phyloP scores from a whole-genome alignment of 1,284 basidiomycete species.

The Tetrapyrgos nigripes region DNA sequence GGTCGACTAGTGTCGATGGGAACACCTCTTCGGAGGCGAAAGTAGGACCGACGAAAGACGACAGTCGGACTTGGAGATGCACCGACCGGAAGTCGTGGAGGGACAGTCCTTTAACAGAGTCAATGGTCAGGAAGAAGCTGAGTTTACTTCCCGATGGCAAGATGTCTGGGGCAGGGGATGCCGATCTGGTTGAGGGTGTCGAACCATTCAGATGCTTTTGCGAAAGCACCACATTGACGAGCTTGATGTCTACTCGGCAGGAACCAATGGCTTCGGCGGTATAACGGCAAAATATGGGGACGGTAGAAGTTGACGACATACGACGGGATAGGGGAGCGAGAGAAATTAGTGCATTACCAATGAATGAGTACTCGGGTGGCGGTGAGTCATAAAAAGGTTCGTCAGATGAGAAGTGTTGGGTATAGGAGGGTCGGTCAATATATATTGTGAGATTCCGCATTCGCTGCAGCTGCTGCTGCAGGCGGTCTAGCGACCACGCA shows the following conservation, averaged over 20 bases:
- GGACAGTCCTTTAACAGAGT: slow-evolving; percentile 87
- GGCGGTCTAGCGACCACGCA: slow-evolving; percentile 88
- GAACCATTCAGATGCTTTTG: slow-evolving; percentile 68
- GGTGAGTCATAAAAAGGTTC: slow-evolving; percentile 92
- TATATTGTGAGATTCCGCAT: slow-evolving; percentile 96
- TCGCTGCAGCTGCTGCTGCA: slow-evolving; percentile 87
- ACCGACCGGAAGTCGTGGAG: slow-evolving; percentile 85
- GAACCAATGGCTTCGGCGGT: slow-evolving; percentile 94
- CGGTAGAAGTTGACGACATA: slow-evolving; percentile 74
- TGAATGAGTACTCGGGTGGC: slow-evolving; percentile 88
- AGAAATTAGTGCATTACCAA: slow-evolving; percentile 87
- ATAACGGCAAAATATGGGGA: slow-evolving; percentile 91
- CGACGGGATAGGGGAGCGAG: slow-evolving; percentile 83
- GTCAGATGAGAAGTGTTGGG: slow-evolving; percentile 91
- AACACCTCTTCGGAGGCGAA: slow-evolving; percentile 83
- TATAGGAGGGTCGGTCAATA: slow-evolving; percentile 91
- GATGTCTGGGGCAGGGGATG: slow-evolving; percentile 69
- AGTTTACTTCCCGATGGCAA: slow-evolving; percentile 79
- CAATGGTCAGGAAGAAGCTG: slow-evolving; percentile 83
- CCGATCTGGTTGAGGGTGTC: slow-evolving; percentile 67
- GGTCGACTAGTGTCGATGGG: slow-evolving; percentile 76
- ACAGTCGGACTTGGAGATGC: slow-evolving; percentile 85
- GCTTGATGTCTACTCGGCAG: slow-evolving; percentile 84
- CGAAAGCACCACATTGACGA: slow-evolving; percentile 71
- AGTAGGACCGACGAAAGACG: slow-evolving; percentile 79